Percentiles rank a stretch among this genome's conserved stretches.
Conservation (phyloP, 1,284 basidiomycete species). For the Bondarzewia mesenterica region DNA sequence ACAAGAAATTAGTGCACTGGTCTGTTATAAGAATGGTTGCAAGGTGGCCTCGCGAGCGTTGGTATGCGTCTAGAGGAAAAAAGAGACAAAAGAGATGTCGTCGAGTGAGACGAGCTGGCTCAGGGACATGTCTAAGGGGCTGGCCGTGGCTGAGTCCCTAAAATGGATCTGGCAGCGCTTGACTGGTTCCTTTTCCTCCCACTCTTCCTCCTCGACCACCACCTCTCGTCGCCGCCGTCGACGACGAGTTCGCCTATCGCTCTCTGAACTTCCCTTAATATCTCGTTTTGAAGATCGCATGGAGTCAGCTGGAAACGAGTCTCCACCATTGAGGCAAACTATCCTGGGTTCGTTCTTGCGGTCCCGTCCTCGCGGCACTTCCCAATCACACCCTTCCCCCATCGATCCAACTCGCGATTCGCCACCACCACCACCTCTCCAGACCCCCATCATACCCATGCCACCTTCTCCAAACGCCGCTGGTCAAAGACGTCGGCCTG, state of each 20-base stretch:
- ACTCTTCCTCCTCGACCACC: not conserved
- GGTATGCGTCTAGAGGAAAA: too few species aligned
- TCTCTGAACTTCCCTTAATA: not conserved
- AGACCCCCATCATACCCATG: slow-evolving; percentile 13
- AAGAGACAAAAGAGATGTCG: not conserved
- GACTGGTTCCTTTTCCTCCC: not conserved
- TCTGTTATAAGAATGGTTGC: too few species aligned
- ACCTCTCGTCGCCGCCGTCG: not conserved
- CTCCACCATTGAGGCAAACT: slow-evolving; percentile 19
- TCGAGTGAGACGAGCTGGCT: not conserved
- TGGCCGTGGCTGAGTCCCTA: not conserved
- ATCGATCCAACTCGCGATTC: slow-evolving; percentile 19
- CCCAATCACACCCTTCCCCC: slow-evolving; percentile 29
- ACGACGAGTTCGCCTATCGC: not conserved
- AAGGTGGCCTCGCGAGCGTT: too few species aligned
- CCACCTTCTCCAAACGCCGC: slow-evolving; percentile 14
- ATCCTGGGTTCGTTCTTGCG: slow-evolving; percentile 32
- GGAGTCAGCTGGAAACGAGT: slow-evolving; percentile 5
- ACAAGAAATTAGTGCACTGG: too few species aligned
- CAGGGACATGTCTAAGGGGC: not conserved
- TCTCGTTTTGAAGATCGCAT: not conserved
- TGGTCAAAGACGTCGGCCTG: slow-evolving; percentile 22
- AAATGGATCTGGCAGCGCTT: not conserved
- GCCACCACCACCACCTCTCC: slow-evolving; percentile 21
- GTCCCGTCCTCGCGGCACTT: slow-evolving; percentile 29